Conservation (phyloP, 1,284 basidiomycete genomes). For the Apiotrichum montevideense region DNA sequence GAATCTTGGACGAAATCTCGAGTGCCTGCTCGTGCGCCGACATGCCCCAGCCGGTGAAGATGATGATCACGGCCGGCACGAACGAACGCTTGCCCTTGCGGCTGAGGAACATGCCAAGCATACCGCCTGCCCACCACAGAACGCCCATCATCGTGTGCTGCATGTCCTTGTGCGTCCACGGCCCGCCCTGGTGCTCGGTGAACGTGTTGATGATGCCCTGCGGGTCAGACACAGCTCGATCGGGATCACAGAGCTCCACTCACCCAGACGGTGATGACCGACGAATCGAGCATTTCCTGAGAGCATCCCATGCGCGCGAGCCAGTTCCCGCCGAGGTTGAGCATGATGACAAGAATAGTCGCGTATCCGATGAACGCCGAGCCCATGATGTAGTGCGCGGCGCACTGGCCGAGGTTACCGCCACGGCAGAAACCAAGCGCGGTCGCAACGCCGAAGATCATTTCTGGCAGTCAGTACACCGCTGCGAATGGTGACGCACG, state of each 20-base stretch:
- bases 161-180: conserved; percentile 84
- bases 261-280: conserved; percentile 83
- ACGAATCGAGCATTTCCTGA: conserved; percentile 88
- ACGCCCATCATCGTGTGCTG: conserved; percentile 78
- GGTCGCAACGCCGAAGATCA: conserved; percentile 48
- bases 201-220: conserved; percentile 75
- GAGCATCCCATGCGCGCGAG: conserved; percentile 52
- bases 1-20: conserved; percentile 79
- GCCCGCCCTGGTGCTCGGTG: conserved; percentile 75
- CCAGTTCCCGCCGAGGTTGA: conserved; percentile 79
- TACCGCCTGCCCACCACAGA: conserved; percentile 82
- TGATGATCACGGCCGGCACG: conserved; percentile 74
- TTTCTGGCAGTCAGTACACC: conserved; percentile 46
- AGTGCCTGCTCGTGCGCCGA: conserved; percentile 79
- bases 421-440: conserved; percentile 59
- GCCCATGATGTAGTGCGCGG: conserved; percentile 86
- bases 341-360: conserved; percentile 71
- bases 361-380: conserved; percentile 80
- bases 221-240: neutral
- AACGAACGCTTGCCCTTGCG: conserved; percentile 78
- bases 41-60: conserved; percentile 93
- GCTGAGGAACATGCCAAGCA: conserved; percentile 77
- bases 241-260: conserved; percentile 38
- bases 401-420: conserved; percentile 68
- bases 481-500: conserved; percentile 59